Conservation (phyloP, 106 monocot genomes). For the Acorus gramineus region DNA sequence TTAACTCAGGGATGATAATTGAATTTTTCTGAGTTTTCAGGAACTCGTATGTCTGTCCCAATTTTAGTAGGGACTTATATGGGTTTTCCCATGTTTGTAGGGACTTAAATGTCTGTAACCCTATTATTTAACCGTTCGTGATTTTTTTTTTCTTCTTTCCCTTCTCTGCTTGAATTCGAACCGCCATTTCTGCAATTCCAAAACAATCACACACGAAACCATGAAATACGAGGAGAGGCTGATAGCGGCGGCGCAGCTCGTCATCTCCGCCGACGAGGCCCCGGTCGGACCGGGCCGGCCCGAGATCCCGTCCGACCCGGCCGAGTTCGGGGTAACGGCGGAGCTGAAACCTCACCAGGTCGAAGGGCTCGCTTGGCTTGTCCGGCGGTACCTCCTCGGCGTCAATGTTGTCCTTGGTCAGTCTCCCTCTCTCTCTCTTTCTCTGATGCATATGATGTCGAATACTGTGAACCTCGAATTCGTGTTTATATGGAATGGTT, state of each 20-base stretch:
- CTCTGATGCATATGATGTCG: background rate
- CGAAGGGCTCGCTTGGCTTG: slow-evolving; percentile 84
- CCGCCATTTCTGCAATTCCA: background rate
- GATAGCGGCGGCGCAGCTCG: slow-evolving; percentile 59
- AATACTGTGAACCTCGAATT: background rate
- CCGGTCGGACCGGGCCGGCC: background rate
- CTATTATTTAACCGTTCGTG: no score
- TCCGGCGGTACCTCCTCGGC: slow-evolving; percentile 72
- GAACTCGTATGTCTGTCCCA: no score
- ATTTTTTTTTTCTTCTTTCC: no score
- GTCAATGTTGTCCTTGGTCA: slow-evolving; percentile 89
- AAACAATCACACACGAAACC: background rate
- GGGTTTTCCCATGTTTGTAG: no score
- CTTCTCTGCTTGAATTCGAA: no score
- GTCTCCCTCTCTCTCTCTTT: background rate
- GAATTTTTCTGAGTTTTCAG: no score
- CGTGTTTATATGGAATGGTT: no score
- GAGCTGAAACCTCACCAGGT: slow-evolving; percentile 77
- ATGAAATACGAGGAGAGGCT: slow-evolving; percentile 58
- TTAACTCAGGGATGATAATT: no score
- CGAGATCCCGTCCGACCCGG: slow-evolving; percentile 7
- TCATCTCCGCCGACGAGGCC: slow-evolving; percentile 41
- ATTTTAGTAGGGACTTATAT: no score
- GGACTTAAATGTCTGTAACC: no score
- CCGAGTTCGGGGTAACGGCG: slow-evolving; percentile 54